A percentile compares a stretch with the other conserved stretches of the same genome.
These are phyloP conservation scores for Zangia roseola DNA, from an alignment of 768 basidiomycete genomes.

Conservation along the genomic window DNA sequence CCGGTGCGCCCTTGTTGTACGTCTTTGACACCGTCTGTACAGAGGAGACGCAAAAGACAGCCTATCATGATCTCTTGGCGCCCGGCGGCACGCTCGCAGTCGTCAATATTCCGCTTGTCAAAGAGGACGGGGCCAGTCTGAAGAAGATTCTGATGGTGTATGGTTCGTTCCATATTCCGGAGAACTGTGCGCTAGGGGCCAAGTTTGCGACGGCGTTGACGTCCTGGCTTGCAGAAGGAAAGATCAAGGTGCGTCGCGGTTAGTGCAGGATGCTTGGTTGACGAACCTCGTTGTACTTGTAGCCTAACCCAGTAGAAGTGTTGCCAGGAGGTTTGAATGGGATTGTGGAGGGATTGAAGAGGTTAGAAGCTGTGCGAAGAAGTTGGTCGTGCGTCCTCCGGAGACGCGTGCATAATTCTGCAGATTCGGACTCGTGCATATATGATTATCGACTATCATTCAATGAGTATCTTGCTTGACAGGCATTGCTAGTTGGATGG, in stretches of 20 bases:
- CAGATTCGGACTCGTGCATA: no score
- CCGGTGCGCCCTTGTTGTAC: background rate
- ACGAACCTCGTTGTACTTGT: background rate
- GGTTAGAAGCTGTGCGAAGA: constrained; percentile 34
- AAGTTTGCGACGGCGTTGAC: constrained; percentile 16
- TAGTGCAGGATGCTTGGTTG: background rate
- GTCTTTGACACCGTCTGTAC: constrained; percentile 29
- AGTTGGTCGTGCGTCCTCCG: constrained; percentile 33
- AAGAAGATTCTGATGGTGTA: constrained; percentile 7
- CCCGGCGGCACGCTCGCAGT: constrained; percentile 28
- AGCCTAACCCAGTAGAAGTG: constrained; percentile 40
- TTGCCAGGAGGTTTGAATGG: constrained; percentile 37
- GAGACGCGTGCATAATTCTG: constrained; percentile 8
- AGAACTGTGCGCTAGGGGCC: constrained; percentile 10
- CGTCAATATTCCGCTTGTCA: background rate
- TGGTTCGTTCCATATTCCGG: constrained; percentile 5
- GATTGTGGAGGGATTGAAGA: constrained; percentile 30
- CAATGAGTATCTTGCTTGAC: no score
- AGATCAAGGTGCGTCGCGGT: constrained; percentile 15
- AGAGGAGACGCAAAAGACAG: constrained; percentile 31
- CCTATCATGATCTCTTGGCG: constrained; percentile 27
- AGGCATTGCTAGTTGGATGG: no score
- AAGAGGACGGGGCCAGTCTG: background rate
- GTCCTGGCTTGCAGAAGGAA: constrained; percentile 16
- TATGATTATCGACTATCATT: no score